Evolutionary conservation across 2,329 filamentous ascomycete genomes (phyloP), one percentile per base, ranked within the genome.

Genomic region (Beauveria pseudobassiana): DNA sequence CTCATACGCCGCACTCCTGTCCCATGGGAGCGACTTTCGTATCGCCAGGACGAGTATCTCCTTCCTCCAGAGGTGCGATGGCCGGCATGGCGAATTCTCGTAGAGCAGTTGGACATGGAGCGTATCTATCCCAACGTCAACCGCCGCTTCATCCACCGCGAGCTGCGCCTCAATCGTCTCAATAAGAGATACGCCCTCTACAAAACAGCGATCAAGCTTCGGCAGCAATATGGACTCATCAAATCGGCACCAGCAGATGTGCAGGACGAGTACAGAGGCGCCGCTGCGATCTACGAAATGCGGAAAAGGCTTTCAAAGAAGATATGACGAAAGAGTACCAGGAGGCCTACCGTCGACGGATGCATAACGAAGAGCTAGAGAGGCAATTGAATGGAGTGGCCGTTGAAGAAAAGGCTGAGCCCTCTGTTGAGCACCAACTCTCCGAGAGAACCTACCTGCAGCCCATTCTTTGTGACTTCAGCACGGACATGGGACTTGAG

Each of bases 311-410:
- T 63, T 63, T 56, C 30, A 56, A 52, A 28, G 57, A 46, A 9
- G 30, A 63, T 56, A 63, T 63, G 34, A 61, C 22, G 1, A 63
- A 63, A 43, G 56, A n/a, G 22, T 63, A 61, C 30, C 22, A 61
- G 24, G 62, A 63, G 26, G 56, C 57, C 38, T 63, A 48, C 45
- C 49, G 50, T 28, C 38, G 42, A 38, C 24, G 42, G 22, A 61
- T 61, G 24, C 40, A 61, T 28, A 61, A 61, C 26, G 30, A 63
- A 53, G 56, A 60, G 62, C 43, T 63, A 34, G 54, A 63, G 56
- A 59, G 45, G 50, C 62, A 63, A 30, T 24, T 56, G 22, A 60
- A 43, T 28, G 50, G 62, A 48, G 26, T 54, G 22, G 24, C 18
- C 24, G 18, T 20, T 42, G 42, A 61, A 24, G 59, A 61, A 34